Base-by-base conservation (phyloP, 2,329 filamentous ascomycete species). In the Verticillium longisporum region DNA sequence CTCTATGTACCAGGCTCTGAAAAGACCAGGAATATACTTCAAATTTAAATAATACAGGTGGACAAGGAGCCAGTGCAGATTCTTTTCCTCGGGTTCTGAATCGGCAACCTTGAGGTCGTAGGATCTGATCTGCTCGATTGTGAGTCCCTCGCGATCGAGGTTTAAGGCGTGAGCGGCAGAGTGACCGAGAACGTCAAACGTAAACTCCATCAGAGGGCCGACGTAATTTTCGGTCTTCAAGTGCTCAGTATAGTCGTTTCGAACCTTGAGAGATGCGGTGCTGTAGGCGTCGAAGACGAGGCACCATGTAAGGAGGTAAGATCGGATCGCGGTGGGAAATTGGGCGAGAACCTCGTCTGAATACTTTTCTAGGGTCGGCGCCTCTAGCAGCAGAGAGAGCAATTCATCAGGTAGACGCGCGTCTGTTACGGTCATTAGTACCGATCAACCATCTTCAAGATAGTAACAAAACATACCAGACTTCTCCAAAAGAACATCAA, bases 301-400 rank as follows among this genome's bases (percentile, higher is more conserved):
- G 65, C 91, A 85, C 95, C 95, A 99, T 11, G 91, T 90, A 34
- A 97, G 79, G 2, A 99, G 80, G 69, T 97, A 99, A 10, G 88
- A 86, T 59, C 92, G 86, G 56, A 97, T 79, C 0, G 83, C 71
- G 0, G 85, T 77, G 11, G 92, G 92, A 67, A 93, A 89, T 15
- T 84, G 79, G 5, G 87, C 81, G 26, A 92, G 85, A 38, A 83
- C 78, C 9, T 88, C 83, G 56, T 90, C 86, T 0, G 83, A 80
- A 55, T 92, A 84, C 13, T 80, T 80, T n/a, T 89, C 83, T 2
- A 90, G 78, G 0, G 87, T 87, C 0, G 94, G 91, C 0, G 89
- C 82, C 64, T 96, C 90, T 0, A 96, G 81, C 14, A 98, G 81
- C 1, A 98, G 80, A 0, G 92, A 96, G 0, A 97, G 74, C 0